Conservation (phyloP, 139 green algal species). For the Zygnema circumcarinatum region DNA sequence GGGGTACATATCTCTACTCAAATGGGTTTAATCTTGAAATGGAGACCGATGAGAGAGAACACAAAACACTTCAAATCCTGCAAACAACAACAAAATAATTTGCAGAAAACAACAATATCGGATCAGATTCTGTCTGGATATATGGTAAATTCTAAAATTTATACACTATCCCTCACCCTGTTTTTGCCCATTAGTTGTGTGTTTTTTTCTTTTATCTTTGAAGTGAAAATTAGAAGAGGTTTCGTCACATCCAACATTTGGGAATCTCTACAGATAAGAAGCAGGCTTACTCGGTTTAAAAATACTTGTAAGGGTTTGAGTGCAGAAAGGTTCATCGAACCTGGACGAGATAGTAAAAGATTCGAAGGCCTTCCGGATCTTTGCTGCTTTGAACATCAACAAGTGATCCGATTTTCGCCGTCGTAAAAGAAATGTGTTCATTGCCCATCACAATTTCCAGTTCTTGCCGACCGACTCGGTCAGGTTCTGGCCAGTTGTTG, state of each 20-base stretch:
- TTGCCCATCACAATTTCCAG: constrained; percentile 91
- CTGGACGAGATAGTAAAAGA: constrained; percentile 99
- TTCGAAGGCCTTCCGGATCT: constrained; percentile 92
- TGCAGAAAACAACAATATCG: neutral
- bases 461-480: constrained; percentile 91
- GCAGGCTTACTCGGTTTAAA: too few species aligned
- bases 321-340: constrained; percentile 39
- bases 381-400: constrained; percentile 94
- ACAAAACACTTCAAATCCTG: constrained; percentile 97
- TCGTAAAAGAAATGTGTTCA: constrained; percentile 96
- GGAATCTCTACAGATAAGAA: neutral
- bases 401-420: constrained; percentile 93
- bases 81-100: constrained; percentile 34
- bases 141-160: neutral
- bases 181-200: neutral
- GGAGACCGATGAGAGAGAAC: constrained; percentile 89
- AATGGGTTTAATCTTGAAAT: constrained; percentile 95
- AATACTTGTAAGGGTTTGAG: too few species aligned
- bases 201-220: neutral
- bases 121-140: neutral
- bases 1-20: too few species aligned
- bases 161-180: neutral
- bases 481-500: constrained; percentile 88
- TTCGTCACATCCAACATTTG: neutral
- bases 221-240: neutral